Evolutionary conservation across 768 basidiomycete species (phyloP), one percentile per base, ranked within the genome.

Genomic region (Lyophyllum decastes): DNA sequence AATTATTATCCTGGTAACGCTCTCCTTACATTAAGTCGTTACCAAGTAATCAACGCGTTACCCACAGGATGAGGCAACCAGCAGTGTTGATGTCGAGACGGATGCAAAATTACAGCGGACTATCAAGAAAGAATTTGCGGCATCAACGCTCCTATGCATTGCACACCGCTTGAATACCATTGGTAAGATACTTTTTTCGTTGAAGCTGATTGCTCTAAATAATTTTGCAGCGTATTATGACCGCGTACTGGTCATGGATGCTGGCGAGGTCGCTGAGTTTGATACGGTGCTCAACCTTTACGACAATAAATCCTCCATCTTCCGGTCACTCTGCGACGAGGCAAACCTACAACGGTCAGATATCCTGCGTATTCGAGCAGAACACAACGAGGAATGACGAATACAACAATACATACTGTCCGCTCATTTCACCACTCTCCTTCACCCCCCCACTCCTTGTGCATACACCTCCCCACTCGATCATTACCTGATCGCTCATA

Each of bases 211-310:
- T 38, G 25, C 21, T 16, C 52, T 49, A 0, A 60, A 16, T 19
- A 14, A 27, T 8, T 4, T 19, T 59, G 2, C 46, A 84, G 84
- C 78, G 0, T 82, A 88, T 64, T 89, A 86, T 61, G 87, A 90
- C 64, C 78, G 84, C 21, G 78, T 91, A 21, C 72, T 92, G 17
- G 89, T 91, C 45, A 88, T 93, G 86, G 84, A 88, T 61, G 72
- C 77, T 25, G 90, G 91, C 3, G 64, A 73, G 30, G 82, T 90
- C 2, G 86, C 84, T 10, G 90, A 92, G 70, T 90, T 84, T 65
- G 90, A 90, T 70, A 86, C 87, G 1, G 89, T 90, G 2, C 76
- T 88, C 41, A 80, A 78, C 59, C 80, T 92, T 3, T 85, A 84
- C 63, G 82, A 87, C 66, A 78, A 77, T 57, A 72, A 79, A 49